These are phyloP conservation scores for Suhomyces sp. DNA, from an alignment of 805 yeast species.

Conservation along the genomic window DNA sequence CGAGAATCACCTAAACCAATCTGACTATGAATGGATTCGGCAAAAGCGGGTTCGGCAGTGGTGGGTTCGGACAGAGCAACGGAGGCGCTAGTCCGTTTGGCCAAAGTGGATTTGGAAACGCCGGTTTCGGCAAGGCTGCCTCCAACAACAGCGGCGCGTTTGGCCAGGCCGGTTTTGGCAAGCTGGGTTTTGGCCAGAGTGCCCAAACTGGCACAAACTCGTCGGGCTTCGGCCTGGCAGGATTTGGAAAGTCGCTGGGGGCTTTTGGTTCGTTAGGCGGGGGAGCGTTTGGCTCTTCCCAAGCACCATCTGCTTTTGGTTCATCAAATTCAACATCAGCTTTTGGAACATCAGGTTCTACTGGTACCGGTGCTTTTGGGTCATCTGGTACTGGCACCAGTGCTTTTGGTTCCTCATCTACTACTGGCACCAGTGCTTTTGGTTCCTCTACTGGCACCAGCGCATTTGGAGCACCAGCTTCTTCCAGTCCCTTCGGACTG, in stretches of 20 bases:
- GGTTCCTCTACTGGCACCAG: background rate
- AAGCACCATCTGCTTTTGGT: background rate
- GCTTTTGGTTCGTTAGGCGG: background rate
- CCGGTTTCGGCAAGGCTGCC: constrained; percentile 5
- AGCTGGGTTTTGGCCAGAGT: background rate
- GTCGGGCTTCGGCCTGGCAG: constrained; percentile 3
- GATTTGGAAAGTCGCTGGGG: background rate
- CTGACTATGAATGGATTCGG: background rate
- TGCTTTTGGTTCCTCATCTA: background rate
- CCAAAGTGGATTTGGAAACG: constrained; percentile 7
- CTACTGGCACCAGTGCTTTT: background rate
- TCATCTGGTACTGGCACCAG: background rate
- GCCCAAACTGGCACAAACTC: background rate
- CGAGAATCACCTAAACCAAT: background rate
- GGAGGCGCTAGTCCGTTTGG: constrained; percentile 5
- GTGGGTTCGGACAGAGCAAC: background rate
- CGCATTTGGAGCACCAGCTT: background rate
- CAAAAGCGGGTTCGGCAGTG: background rate
- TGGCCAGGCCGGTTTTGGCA: constrained; percentile 7
- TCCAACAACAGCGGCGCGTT: constrained; percentile 3
- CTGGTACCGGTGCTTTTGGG: background rate
- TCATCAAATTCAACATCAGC: background rate
- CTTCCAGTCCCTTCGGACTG: constrained; percentile 1
- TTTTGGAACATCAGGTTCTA: background rate
- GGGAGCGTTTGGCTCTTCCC: constrained; percentile 3